These are phyloP conservation scores for Teratosphaeria viscida DNA, from an alignment of 2,329 filamentous ascomycete genomes.

Conservation along the genomic window DNA sequence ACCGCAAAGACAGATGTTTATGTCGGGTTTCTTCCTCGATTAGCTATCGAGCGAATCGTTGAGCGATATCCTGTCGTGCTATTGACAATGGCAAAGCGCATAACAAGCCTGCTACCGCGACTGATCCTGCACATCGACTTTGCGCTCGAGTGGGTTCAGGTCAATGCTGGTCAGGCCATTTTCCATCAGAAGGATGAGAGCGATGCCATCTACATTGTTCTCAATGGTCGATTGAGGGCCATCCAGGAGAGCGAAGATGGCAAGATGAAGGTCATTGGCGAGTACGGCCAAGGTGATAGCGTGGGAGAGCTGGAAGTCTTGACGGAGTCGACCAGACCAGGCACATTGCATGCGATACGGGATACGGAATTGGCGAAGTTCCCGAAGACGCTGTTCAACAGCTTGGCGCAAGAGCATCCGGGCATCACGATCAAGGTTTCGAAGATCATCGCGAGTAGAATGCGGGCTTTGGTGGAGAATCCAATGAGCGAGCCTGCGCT, in stretches of 20 bases:
- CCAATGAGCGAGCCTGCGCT: constrained; percentile 51
- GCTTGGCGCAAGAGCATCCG: constrained; percentile 89
- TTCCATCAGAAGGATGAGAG: constrained; percentile 92
- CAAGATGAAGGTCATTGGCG: constrained; percentile 74
- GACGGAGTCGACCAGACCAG: constrained; percentile 83
- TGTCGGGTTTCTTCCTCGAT: constrained; percentile 82
- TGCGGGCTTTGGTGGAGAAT: constrained; percentile 80
- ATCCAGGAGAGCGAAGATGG: constrained; percentile 74
- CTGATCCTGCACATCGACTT: constrained; percentile 96
- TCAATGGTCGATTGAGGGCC: constrained; percentile 81
- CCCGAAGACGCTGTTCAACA: constrained; percentile 92
- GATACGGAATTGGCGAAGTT: constrained; percentile 96
- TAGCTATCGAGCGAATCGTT: constrained; percentile 79
- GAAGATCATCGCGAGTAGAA: constrained; percentile 92
- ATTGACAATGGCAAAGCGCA: constrained; percentile 87
- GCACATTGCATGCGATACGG: constrained; percentile 87
- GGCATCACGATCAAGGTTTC: constrained; percentile 99
- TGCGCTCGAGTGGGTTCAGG: constrained; percentile 94
- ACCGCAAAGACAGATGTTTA: constrained; percentile 97
- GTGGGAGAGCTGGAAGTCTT: constrained; percentile 94
- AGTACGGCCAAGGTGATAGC: constrained; percentile 95
- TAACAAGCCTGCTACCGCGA: constrained; percentile 80
- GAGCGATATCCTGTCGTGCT: constrained; percentile 87
- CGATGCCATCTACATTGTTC: constrained; percentile 94
- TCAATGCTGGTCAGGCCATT: constrained; percentile 87